Evolutionary conservation across 768 basidiomycete species (phyloP).

Genomic region (Tylopilus balloui): DNA sequence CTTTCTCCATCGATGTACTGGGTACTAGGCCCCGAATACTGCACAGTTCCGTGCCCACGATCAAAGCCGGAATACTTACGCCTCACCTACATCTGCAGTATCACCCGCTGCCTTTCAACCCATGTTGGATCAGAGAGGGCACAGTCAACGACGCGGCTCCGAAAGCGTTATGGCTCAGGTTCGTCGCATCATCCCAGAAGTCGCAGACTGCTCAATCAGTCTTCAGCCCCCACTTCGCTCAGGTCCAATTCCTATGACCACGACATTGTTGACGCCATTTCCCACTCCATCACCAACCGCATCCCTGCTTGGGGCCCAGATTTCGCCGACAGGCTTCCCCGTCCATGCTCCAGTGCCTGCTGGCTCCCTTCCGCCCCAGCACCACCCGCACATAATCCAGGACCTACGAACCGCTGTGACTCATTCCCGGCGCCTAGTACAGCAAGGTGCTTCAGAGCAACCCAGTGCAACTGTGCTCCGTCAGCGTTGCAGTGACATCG

Average conservation of each 20-base stretch:
- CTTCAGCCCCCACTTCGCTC: conserved; percentile 12
- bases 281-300: conserved; percentile 21
- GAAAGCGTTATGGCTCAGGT: conserved; percentile 19
- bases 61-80: conserved; percentile 6
- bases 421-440: conserved; percentile 1
- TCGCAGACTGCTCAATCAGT: neutral
- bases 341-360: conserved; percentile 7
- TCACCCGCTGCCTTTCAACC: conserved; percentile 1
- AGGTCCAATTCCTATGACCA: conserved; percentile 7
- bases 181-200: conserved; percentile 1
- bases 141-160: conserved; percentile 14
- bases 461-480: neutral
- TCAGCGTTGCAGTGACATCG: neutral
- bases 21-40: neutral
- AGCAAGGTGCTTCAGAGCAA: conserved; percentile 5
- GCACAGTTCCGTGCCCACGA: neutral
- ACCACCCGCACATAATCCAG: neutral
- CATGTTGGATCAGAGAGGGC: conserved; percentile 3
- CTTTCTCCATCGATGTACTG: neutral
- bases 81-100: conserved; percentile 6
- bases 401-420: neutral
- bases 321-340: conserved; percentile 8
- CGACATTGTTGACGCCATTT: conserved; percentile 15
- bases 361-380: conserved; percentile 8
- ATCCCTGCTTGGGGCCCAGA: conserved; percentile 4